phyloP scores from a whole-genome alignment of 2,329 filamentous ascomycete species.

The Fusarium nygamai region DNA sequence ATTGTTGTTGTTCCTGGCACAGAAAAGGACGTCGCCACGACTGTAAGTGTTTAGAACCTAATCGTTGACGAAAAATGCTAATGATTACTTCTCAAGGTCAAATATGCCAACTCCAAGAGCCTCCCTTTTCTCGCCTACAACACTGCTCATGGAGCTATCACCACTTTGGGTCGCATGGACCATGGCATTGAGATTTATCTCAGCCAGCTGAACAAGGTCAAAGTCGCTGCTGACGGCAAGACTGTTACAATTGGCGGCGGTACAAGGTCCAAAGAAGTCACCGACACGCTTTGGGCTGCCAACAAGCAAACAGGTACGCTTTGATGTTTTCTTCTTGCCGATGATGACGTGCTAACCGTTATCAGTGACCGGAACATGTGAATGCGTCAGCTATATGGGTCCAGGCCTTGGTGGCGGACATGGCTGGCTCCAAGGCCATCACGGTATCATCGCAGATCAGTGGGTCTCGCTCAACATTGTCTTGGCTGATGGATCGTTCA shows the following conservation, averaged over 20 bases:
- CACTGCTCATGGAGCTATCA: slow-evolving; percentile 62
- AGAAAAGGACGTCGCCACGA: slow-evolving; percentile 60
- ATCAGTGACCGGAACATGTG: slow-evolving; percentile 39
- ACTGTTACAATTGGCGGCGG: slow-evolving; percentile 62
- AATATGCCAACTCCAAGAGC: slow-evolving; percentile 56
- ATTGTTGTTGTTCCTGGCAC: slow-evolving; percentile 58
- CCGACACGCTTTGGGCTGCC: slow-evolving; percentile 58
- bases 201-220: slow-evolving; percentile 54
- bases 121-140: slow-evolving; percentile 64
- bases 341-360: neutral
- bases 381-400: slow-evolving; percentile 45
- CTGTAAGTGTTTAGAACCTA: slow-evolving; percentile 45
- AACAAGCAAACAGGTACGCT: slow-evolving; percentile 60
- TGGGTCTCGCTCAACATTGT: slow-evolving; percentile 48
- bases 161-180: slow-evolving; percentile 58
- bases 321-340: too few relatives aligned
- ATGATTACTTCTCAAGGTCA: slow-evolving; percentile 28
- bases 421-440: slow-evolving; percentile 44
- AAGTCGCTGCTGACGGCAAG: slow-evolving; percentile 54
- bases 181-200: slow-evolving; percentile 62
- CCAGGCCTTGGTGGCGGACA: slow-evolving; percentile 47
- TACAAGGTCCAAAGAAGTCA: slow-evolving; percentile 56
- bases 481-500: slow-evolving; percentile 43
- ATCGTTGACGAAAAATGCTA: rapidly evolving
- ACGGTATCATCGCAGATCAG: slow-evolving; percentile 48